These are phyloP conservation scores for Caryocar brasiliense DNA, from an alignment of 441 rosid genomes.

Conservation along the genomic window DNA sequence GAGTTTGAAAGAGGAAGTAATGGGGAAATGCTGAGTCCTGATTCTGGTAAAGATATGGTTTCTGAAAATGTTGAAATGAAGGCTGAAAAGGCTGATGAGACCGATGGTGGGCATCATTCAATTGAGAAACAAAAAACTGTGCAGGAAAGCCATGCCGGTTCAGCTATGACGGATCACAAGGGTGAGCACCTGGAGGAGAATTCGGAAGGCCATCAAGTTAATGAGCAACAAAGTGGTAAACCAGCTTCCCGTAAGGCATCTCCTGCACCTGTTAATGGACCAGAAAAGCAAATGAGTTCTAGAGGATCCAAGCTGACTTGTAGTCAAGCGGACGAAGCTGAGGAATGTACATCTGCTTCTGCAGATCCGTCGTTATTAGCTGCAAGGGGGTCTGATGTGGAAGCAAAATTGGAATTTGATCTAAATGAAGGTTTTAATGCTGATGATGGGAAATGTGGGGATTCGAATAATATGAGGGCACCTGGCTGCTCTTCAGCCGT, in stretches of 20 bases:
- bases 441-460: constrained; percentile 48
- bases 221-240: constrained; percentile 13
- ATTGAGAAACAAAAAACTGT: constrained; percentile 19
- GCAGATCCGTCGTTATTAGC: constrained; percentile 23
- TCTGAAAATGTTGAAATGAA: constrained; percentile 23
- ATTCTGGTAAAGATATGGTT: constrained; percentile 15
- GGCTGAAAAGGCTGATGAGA: constrained; percentile 26
- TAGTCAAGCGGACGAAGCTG: constrained; percentile 35
- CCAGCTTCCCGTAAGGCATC: constrained; percentile 19
- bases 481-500: constrained; percentile 27
- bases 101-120: constrained; percentile 12
- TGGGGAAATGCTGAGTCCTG: constrained; percentile 19
- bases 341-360: constrained; percentile 36
- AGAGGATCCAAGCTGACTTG: constrained; percentile 26
- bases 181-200: constrained; percentile 23
- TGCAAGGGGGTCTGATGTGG: constrained; percentile 33
- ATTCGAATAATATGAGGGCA: constrained; percentile 26
- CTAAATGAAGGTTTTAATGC: constrained; percentile 67
- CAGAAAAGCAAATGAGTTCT: constrained; percentile 24
- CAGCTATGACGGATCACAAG: constrained; percentile 20
- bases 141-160: constrained; percentile 19
- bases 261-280: constrained; percentile 12
- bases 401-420: constrained; percentile 67
- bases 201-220: constrained; percentile 15
- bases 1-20: constrained; percentile 18